Conservation (phyloP, 495 filamentous ascomycete genomes). For the Neurospora terricola region DNA sequence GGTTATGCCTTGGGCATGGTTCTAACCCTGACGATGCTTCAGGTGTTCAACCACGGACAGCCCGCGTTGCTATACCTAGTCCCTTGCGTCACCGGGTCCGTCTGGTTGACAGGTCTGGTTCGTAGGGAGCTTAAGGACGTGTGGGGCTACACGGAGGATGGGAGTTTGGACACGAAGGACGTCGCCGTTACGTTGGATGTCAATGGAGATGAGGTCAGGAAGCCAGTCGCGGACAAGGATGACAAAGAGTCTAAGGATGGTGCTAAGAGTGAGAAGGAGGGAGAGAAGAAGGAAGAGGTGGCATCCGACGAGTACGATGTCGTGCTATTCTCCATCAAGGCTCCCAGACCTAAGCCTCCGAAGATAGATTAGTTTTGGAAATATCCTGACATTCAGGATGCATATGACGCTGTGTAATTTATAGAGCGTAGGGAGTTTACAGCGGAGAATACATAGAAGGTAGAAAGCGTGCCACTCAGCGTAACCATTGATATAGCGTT, state of each 20-base stretch:
- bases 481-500: not conserved
- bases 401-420: no score
- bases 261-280: not conserved
- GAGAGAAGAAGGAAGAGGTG: not conserved
- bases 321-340: conserved; percentile 19
- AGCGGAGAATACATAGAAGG: not conserved
- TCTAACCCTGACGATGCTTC: conserved; percentile 64
- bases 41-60: conserved; percentile 71
- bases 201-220: conserved; percentile 10
- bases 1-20: conserved; percentile 80
- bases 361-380: not conserved
- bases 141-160: conserved; percentile 75
- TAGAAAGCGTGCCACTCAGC: not conserved
- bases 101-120: conserved; percentile 71
- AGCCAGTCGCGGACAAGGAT: not conserved
- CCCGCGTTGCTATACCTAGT: conserved; percentile 92
- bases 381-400: not conserved
- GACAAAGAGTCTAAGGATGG: not conserved
- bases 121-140: conserved; percentile 62
- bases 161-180: conserved; percentile 37
- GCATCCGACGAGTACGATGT: conserved; percentile 11
- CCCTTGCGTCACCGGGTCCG: conserved; percentile 62
- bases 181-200: conserved; percentile 32
- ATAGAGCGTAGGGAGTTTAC: not conserved
- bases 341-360: conserved; percentile 2